Conservation (phyloP, 805 yeast species). For the Kuraishia borneana region DNA sequence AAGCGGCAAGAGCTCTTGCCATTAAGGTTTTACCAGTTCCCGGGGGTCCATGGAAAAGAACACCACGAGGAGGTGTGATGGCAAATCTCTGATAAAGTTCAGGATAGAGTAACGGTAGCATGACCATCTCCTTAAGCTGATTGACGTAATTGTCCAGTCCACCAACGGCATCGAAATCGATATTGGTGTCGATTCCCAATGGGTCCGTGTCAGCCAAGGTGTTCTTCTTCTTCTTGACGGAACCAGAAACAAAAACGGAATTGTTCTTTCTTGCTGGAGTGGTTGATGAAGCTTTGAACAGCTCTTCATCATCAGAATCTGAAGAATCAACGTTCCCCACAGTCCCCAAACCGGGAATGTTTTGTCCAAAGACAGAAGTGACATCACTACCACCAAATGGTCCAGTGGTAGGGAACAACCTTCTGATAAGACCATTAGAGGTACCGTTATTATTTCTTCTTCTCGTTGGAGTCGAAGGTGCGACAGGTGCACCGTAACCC, state of each 20-base stretch:
- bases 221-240: conserved; percentile 31
- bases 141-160: conserved; percentile 86
- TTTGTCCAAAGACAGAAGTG: conserved; percentile 66
- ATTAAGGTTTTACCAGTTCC: conserved; percentile 97
- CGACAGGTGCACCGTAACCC: conserved; percentile 6
- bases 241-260: not conserved
- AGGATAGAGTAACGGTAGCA: conserved; percentile 85
- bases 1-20: conserved; percentile 96
- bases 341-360: conserved; percentile 35
- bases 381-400: conserved; percentile 98
- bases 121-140: conserved; percentile 94
- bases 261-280: conserved; percentile 18
- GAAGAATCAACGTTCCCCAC: conserved; percentile 28
- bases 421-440: conserved; percentile 26
- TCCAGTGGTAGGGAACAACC: conserved; percentile 88
- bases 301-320: conserved; percentile 34
- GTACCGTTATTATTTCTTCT: conserved; percentile 17
- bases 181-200: conserved; percentile 60
- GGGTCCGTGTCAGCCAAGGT: conserved; percentile 86
- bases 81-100: conserved; percentile 84
- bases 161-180: conserved; percentile 72
- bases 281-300: conserved; percentile 15
- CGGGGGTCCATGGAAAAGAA: conserved; percentile 96
- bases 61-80: conserved; percentile 96
- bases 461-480: conserved; percentile 12